Conservation (phyloP, 768 basidiomycete species). For the Collybia mongolica region DNA sequence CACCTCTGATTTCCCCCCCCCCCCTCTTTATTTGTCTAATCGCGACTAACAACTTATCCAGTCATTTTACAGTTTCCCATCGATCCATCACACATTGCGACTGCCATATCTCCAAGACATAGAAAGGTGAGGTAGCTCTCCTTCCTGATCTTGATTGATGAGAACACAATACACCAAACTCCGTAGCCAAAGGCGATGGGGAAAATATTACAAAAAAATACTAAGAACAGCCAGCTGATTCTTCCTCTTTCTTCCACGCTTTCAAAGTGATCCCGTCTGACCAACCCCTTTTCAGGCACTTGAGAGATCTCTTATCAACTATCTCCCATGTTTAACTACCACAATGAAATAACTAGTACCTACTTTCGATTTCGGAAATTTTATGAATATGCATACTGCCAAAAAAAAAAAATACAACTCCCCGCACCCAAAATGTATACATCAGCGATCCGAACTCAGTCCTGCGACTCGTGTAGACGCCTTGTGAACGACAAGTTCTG, state of each 20-base stretch:
- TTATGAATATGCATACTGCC: too few relatives aligned
- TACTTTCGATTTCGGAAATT: too few relatives aligned
- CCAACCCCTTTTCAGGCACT: neutral
- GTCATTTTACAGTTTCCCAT: neutral
- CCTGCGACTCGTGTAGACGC: too few relatives aligned
- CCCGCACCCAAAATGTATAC: too few relatives aligned
- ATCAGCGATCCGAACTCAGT: too few relatives aligned
- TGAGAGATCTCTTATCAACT: neutral
- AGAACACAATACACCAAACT: slow-evolving; percentile 40
- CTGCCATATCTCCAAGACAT: too few relatives aligned
- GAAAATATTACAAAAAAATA: slow-evolving; percentile 42
- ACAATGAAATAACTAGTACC: too few relatives aligned
- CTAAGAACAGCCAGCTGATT: slow-evolving; percentile 68
- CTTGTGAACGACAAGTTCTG: too few relatives aligned
- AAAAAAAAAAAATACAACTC: too few relatives aligned
- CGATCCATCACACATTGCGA: too few relatives aligned
- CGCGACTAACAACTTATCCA: slow-evolving; percentile 1
- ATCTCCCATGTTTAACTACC: neutral
- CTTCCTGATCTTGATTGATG: slow-evolving; percentile 32
- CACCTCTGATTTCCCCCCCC: slow-evolving; percentile 48
- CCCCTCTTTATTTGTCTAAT: slow-evolving; percentile 4
- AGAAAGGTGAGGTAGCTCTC: slow-evolving; percentile 16
- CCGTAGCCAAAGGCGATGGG: slow-evolving; percentile 47
- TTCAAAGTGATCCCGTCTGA: neutral
- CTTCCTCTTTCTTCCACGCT: slow-evolving; percentile 7